phyloP scores from a whole-genome alignment of 2,329 filamentous ascomycete species.

The Lasiodiplodia citricola region DNA sequence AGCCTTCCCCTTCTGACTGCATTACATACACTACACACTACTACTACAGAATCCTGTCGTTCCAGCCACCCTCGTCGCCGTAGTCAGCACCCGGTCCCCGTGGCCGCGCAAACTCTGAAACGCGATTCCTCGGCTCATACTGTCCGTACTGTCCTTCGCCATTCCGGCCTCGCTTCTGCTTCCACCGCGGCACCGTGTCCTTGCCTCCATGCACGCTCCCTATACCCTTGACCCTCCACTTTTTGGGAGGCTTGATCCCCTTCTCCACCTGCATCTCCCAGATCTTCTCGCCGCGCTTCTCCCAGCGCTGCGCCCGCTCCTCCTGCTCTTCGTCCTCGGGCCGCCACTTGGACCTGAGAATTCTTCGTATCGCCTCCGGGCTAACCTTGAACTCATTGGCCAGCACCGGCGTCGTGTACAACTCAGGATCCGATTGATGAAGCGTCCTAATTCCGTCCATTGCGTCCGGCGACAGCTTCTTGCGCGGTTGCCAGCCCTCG shows the following conservation, averaged over 20 bases:
- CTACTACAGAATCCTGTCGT: conserved; percentile 15
- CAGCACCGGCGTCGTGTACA: conserved; percentile 76
- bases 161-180: background rate
- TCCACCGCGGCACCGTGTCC: background rate
- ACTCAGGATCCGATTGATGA: conserved; percentile 75
- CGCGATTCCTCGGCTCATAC: background rate
- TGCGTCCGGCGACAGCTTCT: conserved; percentile 89
- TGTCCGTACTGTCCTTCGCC: background rate
- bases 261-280: conserved; percentile 54
- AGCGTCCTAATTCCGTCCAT: conserved; percentile 87
- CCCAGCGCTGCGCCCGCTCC: conserved; percentile 51
- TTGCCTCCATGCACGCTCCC: conserved; percentile 6
- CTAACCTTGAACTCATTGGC: conserved; percentile 84
- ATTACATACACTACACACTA: background rate
- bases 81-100: background rate
- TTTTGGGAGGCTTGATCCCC: conserved; percentile 63
- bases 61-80: conserved; percentile 9
- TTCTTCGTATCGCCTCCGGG: conserved; percentile 83
- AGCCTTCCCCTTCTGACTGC: conserved; percentile 8
- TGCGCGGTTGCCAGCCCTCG: conserved; percentile 78
- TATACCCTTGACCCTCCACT: conserved; percentile 56
- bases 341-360: conserved; percentile 79
- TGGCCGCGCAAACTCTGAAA: background rate
- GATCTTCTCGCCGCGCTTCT: conserved; percentile 54
- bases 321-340: conserved; percentile 58